Base-by-base conservation (phyloP, 2,329 filamentous ascomycete species). In the Exophiala dermatitidis region DNA sequence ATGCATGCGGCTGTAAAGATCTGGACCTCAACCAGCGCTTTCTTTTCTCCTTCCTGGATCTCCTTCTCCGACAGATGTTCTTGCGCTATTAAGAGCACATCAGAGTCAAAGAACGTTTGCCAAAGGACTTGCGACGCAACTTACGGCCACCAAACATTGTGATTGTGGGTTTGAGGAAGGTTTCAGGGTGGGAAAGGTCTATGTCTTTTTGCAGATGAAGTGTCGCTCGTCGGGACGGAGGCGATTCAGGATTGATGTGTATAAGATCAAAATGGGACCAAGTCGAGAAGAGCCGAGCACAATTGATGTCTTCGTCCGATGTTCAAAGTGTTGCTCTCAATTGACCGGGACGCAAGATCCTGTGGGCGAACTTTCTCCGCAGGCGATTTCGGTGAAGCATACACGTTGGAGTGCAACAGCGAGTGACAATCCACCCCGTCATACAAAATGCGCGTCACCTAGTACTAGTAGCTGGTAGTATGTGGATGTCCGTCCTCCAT, bases 1-100 rank as follows among this genome's bases (percentile, higher is more conserved):
- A 79, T 66, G 61, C 78, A 79, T 50, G 76, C 74, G 42, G 73
- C 72, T 54, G 77, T 66, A 46, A 78, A 78, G 66, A 73, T 72
- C 65, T 77, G 76, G 62, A 84, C 71, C 42, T 78, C 78, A 60
- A 72, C 68, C 51, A 66, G 67, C 29, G 81, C 80, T 62, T 77
- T 71, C 41, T 74, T 68, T 68, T 83, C 80, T 64, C 74, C 75
- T 64, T 74, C 72, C 65, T 68, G 69, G 59, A 75, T 69, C 64
- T 74, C 69, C 65, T 72, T 71, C 63, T 72, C 69, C 52, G 72
- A 74, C 61, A 71, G 64, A 64, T 72, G 71, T 67, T 74, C 70
- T 48, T 69, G 47, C 41, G 55, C 57, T 58, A 37, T 29, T 26
- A 41, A 46, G 34, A 51, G 31, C 5, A 26, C 38, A 40, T 53